phyloP scores from a whole-genome alignment of 345 rosid genomes.

The Cardamine occulta region DNA sequence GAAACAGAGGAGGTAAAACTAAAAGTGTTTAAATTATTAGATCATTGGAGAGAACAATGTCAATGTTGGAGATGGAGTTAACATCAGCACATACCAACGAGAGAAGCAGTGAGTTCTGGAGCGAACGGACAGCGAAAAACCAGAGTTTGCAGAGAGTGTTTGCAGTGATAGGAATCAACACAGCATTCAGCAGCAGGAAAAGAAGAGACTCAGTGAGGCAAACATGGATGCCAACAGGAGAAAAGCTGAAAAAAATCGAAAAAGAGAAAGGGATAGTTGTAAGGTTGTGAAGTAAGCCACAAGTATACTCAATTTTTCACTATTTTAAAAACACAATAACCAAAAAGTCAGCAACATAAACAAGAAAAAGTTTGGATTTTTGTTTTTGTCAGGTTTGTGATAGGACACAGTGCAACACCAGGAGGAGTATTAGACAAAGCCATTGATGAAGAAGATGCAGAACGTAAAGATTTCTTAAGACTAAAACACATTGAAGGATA shows the following conservation, averaged over 20 bases:
- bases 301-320: constrained; percentile 11
- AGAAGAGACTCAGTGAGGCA: constrained; percentile 76
- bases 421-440: constrained; percentile 82
- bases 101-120: constrained; percentile 33
- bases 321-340: neutral
- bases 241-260: constrained; percentile 69
- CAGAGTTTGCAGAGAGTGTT: constrained; percentile 65
- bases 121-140: constrained; percentile 42
- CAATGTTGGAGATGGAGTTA: constrained; percentile 69
- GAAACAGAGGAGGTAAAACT: constrained; percentile 18
- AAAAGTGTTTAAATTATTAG: constrained; percentile 39
- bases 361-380: neutral
- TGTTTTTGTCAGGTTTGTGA: constrained; percentile 56
- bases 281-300: constrained; percentile 49
- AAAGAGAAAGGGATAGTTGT: constrained; percentile 81
- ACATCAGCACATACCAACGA: constrained; percentile 52
- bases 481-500: constrained; percentile 87
- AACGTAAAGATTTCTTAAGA: constrained; percentile 72
- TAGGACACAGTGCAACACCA: constrained; percentile 79
- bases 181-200: constrained; percentile 89
- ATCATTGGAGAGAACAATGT: constrained; percentile 70
- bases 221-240: constrained; percentile 92
- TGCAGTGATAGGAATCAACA: constrained; percentile 81
- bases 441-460: constrained; percentile 69
- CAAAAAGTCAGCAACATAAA: neutral